Evolutionary conservation across 495 filamentous ascomycete species (phyloP).

Genomic region (Penicillium goetzii): DNA sequence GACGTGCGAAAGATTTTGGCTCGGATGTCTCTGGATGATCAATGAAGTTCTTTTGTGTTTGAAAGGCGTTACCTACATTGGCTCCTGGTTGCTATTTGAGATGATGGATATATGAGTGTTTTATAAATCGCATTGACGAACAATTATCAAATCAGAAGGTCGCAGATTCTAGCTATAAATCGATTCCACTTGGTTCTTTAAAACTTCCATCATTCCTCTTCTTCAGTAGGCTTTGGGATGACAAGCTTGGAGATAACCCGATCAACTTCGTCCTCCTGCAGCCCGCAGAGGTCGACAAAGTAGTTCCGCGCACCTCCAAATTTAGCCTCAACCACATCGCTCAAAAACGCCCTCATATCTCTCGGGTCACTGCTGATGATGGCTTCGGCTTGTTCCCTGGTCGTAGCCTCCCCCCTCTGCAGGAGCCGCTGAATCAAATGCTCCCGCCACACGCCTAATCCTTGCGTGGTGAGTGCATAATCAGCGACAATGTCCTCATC

Average conservation of each 20-base stretch:
- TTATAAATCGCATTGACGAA: background rate
- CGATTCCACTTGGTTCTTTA: background rate
- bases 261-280: background rate
- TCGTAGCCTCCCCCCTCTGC: conserved; percentile 9
- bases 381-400: background rate
- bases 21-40: conserved; percentile 4
- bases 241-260: background rate
- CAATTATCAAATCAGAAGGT: no score
- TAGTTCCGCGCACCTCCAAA: conserved; percentile 2
- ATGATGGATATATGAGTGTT: background rate
- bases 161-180: background rate
- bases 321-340: background rate
- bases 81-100: background rate
- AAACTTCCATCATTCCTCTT: background rate
- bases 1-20: background rate
- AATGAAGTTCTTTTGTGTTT: background rate
- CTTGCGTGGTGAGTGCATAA: conserved; percentile 51
- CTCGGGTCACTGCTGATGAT: conserved; percentile 4
- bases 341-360: background rate
- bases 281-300: background rate
- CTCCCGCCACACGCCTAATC: conserved; percentile 11
- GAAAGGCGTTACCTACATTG: background rate
- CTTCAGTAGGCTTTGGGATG: background rate
- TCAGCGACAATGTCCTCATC: conserved; percentile 63
- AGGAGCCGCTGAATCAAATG: conserved; percentile 10